phyloP scores from a whole-genome alignment of 495 filamentous ascomycete species.

The Xylaria scruposa region DNA sequence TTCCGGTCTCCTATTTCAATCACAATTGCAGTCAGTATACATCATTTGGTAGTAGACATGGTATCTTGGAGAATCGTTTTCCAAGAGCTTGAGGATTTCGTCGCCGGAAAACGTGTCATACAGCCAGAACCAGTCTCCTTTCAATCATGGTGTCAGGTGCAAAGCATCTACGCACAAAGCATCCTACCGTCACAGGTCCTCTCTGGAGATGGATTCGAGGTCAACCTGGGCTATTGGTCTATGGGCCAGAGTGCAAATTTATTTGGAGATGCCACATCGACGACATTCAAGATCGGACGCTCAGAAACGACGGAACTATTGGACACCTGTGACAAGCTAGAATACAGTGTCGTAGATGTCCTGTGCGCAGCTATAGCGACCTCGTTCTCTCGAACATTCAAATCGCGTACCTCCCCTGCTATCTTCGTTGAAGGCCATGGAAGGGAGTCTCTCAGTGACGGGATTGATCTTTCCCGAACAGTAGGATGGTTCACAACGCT shows the following conservation, averaged over 20 bases:
- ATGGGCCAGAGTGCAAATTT: constrained; percentile 32
- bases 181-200: constrained; percentile 20
- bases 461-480: constrained; percentile 63
- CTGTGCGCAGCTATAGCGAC: constrained; percentile 35
- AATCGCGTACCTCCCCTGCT: constrained; percentile 51
- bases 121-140: constrained; percentile 49
- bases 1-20: constrained; percentile 47
- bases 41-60: constrained; percentile 66
- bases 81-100: constrained; percentile 54
- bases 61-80: constrained; percentile 69
- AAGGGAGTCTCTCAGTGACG: constrained; percentile 56
- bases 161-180: constrained; percentile 34
- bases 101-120: neutral
- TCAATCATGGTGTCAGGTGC: constrained; percentile 58
- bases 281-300: constrained; percentile 30
- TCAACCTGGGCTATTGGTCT: constrained; percentile 37
- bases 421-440: constrained; percentile 62
- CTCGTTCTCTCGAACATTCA: constrained; percentile 42
- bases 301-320: neutral
- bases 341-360: constrained; percentile 8
- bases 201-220: neutral
- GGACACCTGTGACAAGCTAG: constrained; percentile 29
- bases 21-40: constrained; percentile 58
- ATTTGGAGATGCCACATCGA: constrained; percentile 31
- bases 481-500: constrained; percentile 70